Conservation (phyloP, 495 filamentous ascomycete genomes). For the Melanomma pulvis-pyrius region DNA sequence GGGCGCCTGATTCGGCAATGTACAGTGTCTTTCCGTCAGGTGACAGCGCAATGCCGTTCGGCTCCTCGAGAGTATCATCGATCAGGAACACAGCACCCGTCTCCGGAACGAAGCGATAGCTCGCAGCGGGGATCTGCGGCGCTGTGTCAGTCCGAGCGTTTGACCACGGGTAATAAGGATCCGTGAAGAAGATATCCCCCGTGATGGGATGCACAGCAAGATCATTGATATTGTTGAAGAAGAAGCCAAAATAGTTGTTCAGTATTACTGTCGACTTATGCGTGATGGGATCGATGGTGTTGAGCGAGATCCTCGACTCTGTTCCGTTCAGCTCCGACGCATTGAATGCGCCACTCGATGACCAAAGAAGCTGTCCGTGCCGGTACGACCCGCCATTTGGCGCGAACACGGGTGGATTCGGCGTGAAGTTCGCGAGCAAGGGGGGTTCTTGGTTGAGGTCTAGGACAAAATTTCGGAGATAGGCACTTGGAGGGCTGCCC, state of each 20-base stretch:
- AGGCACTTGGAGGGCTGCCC: not conserved
- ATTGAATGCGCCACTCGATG: slow-evolving; percentile 1
- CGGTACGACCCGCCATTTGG: slow-evolving; percentile 36
- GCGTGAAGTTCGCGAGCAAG: slow-evolving; percentile 19
- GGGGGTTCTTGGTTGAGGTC: slow-evolving; percentile 25
- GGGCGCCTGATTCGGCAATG: slow-evolving; percentile 48
- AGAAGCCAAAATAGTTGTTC: slow-evolving; percentile 37
- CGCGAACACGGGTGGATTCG: slow-evolving; percentile 30
- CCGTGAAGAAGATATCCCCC: slow-evolving; percentile 60
- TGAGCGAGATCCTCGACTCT: slow-evolving; percentile 5
- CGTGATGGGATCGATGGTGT: slow-evolving; percentile 34
- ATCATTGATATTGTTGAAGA: slow-evolving; percentile 39
- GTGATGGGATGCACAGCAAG: slow-evolving; percentile 38
- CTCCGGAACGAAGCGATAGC: slow-evolving; percentile 49
- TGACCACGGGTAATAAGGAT: slow-evolving; percentile 52
- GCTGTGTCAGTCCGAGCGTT: slow-evolving; percentile 49
- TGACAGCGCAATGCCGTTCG: slow-evolving; percentile 51
- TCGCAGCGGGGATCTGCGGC: slow-evolving; percentile 52
- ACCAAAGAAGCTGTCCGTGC: slow-evolving; percentile 35
- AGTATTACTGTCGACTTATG: slow-evolving; percentile 28
- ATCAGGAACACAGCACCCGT: slow-evolving; percentile 42
- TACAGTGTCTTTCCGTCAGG: slow-evolving; percentile 48
- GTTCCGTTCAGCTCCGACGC: not conserved
- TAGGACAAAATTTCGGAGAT: slow-evolving; percentile 13
- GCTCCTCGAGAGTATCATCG: slow-evolving; percentile 38